These are phyloP conservation scores for Castanopsis chinensis DNA, from an alignment of 306 rosid genomes.

Conservation along the genomic window DNA sequence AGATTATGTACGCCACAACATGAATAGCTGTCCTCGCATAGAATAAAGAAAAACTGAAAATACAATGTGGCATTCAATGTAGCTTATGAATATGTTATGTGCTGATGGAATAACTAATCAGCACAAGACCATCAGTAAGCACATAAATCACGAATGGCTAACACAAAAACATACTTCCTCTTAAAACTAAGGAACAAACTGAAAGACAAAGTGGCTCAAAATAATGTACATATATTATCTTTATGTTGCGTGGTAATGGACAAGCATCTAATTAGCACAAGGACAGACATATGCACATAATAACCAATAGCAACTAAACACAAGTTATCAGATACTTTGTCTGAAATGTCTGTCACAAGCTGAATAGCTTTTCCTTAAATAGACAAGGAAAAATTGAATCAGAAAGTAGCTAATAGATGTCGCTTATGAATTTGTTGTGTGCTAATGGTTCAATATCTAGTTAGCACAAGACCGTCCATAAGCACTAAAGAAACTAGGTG, in stretches of 20 bases:
- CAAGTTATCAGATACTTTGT: not conserved
- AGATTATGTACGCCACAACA: conserved; percentile 12
- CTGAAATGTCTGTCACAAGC: not conserved
- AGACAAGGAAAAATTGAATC: not conserved
- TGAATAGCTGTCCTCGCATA: not conserved
- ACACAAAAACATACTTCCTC: not conserved
- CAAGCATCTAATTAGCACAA: conserved; percentile 36
- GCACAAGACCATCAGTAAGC: conserved; percentile 40
- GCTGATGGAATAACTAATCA: conserved; percentile 25
- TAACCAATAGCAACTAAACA: too few species aligned
- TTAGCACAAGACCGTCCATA: not conserved
- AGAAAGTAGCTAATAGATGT: not conserved
- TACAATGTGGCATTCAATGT: conserved; percentile 4
- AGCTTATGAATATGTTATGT: conserved; percentile 40
- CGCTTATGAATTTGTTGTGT: not conserved
- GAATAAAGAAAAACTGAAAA: not conserved
- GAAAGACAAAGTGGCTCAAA: conserved; percentile 33
- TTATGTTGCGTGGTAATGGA: conserved; percentile 29
- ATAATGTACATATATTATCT: conserved; percentile 30
- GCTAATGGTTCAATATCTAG: not conserved
- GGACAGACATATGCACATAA: conserved; percentile 42
- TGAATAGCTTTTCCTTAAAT: not conserved
- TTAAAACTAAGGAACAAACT: conserved; percentile 12
- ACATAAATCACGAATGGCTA: not conserved
- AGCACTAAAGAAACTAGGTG: not conserved